Percentiles rank a stretch among this genome's conserved stretches.
phyloP scores from a whole-genome alignment of 2,329 filamentous ascomycete species.

The Beauveria scarabaeidicola region DNA sequence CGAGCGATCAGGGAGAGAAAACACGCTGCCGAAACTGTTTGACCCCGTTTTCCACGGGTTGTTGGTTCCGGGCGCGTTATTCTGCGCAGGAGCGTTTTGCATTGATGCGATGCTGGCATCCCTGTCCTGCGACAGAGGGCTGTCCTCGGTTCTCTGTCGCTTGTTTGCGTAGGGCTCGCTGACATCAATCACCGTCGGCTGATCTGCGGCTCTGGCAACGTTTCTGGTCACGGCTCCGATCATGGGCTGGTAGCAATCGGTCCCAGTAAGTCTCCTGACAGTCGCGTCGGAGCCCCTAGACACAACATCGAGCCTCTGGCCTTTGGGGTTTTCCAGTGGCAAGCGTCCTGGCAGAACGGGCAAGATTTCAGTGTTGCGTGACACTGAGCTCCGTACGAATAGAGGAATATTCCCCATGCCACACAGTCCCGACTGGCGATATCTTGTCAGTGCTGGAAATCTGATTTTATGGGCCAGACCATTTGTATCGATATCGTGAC shows the following conservation, averaged over 20 bases:
- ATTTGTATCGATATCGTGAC: constrained; percentile 65
- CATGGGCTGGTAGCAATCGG: constrained; percentile 24
- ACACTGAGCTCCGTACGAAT: constrained; percentile 36
- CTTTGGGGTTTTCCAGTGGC: constrained; percentile 28
- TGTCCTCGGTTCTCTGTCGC: constrained; percentile 23
- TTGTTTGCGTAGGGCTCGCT: constrained; percentile 19
- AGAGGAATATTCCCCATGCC: constrained; percentile 36
- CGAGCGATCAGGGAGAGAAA: constrained; percentile 24
- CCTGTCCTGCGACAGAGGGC: constrained; percentile 15
- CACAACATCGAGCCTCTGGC: constrained; percentile 7
- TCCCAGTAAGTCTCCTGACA: constrained; percentile 13
- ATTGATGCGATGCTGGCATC: neutral
- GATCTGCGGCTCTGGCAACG: constrained; percentile 14
- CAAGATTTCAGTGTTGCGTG: constrained; percentile 31
- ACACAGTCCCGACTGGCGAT: constrained; percentile 22
- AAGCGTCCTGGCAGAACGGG: constrained; percentile 37
- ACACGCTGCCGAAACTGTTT: neutral
- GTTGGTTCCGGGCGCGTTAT: neutral
- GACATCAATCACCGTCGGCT: neutral
- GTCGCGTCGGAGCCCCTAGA: neutral
- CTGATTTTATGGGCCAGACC: constrained; percentile 28
- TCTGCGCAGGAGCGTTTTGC: neutral
- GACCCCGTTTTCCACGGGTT: constrained; percentile 23
- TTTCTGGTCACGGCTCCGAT: constrained; percentile 26
- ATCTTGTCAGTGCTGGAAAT: constrained; percentile 27